A percentile compares a stretch with the other conserved stretches of the same genome.
phyloP scores from a whole-genome alignment of 2,329 filamentous ascomycete genomes.

The Malbranchea zuffiana region DNA sequence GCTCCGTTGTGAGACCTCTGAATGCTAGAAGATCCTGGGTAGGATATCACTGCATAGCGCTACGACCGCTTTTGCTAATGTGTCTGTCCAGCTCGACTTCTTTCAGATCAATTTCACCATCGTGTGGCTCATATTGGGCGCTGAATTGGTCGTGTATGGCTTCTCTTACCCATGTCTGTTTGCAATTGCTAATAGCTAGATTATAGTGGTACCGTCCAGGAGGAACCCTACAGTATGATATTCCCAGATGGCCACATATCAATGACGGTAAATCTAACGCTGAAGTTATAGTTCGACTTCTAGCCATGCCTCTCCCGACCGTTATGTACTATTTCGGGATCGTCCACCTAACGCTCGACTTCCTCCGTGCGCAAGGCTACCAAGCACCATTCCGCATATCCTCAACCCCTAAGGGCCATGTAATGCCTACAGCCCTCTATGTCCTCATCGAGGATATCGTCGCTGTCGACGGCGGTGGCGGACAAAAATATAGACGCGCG shows the following conservation, averaged over 20 bases:
- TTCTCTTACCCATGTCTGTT: not conserved
- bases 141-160: conserved; percentile 34
- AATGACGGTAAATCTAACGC: conserved; percentile 8
- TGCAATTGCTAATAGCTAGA: not conserved
- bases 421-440: conserved; percentile 50
- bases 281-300: conserved; percentile 27
- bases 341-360: conserved; percentile 32
- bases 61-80: conserved; percentile 5
- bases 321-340: conserved; percentile 38
- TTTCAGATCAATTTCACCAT: conserved; percentile 39
- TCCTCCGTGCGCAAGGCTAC: conserved; percentile 32
- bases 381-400: conserved; percentile 53
- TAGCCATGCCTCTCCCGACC: conserved; percentile 36
- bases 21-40: conserved; percentile 37
- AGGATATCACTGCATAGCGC: conserved; percentile 8
- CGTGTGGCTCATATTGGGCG: conserved; percentile 34
- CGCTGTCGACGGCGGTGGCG: conserved; percentile 54
- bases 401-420: conserved; percentile 49
- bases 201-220: conserved; percentile 30
- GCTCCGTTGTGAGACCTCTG: conserved; percentile 29
- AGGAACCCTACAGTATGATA: conserved; percentile 30
- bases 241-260: not conserved
- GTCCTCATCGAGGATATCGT: conserved; percentile 58
- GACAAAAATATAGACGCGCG: conserved; percentile 42
- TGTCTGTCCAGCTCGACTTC: conserved; percentile 30